Evolutionary conservation across 2,329 filamentous ascomycete genomes (phyloP).

Genomic region (Aspergillus tanneri): DNA sequence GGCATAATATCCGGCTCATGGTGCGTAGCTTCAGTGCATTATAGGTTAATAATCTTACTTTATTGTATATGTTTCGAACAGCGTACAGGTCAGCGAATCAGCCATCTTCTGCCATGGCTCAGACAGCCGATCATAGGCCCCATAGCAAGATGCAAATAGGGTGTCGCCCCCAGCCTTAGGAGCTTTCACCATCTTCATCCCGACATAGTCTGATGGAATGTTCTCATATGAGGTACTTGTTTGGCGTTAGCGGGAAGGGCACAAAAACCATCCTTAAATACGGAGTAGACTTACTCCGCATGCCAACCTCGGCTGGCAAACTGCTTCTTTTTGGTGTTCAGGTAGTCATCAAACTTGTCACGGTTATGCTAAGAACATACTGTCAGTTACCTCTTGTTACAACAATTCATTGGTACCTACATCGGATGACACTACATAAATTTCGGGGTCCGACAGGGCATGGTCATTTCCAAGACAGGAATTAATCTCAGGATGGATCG

Average conservation of each 20-base stretch:
- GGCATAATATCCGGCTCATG: too few species aligned
- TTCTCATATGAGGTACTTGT: slow-evolving; percentile 10
- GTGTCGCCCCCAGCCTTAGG: slow-evolving; percentile 10
- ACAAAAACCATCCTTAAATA: background rate
- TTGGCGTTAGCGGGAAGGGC: background rate
- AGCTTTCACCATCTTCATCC: slow-evolving; percentile 3
- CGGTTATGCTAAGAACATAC: too few species aligned
- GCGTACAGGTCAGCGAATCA: slow-evolving; percentile 5
- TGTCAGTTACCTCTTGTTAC: background rate
- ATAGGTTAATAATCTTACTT: too few species aligned
- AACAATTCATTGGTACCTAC: background rate
- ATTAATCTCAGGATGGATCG: too few species aligned
- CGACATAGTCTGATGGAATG: slow-evolving; percentile 9
- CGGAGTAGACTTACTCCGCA: slow-evolving; percentile 1
- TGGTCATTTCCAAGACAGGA: too few species aligned
- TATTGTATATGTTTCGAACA: too few species aligned
- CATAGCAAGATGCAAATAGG: slow-evolving; percentile 12
- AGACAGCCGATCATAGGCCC: slow-evolving; percentile 11
- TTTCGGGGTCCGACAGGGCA: too few species aligned
- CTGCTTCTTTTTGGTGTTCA: background rate
- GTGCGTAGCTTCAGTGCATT: too few species aligned
- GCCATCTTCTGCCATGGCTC: slow-evolving; percentile 2
- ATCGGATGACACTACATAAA: slow-evolving; percentile 9
- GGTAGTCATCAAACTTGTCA: too few species aligned
- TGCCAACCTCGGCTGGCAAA: slow-evolving; percentile 11